phyloP scores from a whole-genome alignment of 2,329 filamentous ascomycete genomes.

The Saccharata proteae region DNA sequence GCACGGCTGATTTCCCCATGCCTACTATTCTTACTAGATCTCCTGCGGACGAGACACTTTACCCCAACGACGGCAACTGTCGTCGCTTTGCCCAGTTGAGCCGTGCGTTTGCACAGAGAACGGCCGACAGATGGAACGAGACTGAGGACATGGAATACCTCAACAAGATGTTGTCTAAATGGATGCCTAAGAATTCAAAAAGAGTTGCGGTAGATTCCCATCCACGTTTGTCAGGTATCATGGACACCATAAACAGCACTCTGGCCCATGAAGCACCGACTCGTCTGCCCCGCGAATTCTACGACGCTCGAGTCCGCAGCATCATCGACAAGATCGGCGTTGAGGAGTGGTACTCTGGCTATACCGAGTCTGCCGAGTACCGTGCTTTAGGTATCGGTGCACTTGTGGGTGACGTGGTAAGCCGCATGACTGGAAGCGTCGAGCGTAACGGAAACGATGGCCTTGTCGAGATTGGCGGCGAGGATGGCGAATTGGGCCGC shows the following conservation, averaged over 20 bases:
- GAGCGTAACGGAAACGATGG: constrained; percentile 24
- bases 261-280: constrained; percentile 73
- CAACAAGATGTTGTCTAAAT: constrained; percentile 64
- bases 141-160: constrained; percentile 75
- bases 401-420: constrained; percentile 70
- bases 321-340: constrained; percentile 64
- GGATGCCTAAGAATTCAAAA: constrained; percentile 61
- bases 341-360: constrained; percentile 90
- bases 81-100: constrained; percentile 35
- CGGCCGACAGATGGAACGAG: constrained; percentile 37
- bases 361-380: constrained; percentile 74
- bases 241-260: constrained; percentile 88
- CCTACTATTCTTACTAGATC: constrained; percentile 34
- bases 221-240: constrained; percentile 75
- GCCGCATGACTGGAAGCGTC: constrained; percentile 30
- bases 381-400: constrained; percentile 78
- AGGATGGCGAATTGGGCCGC: constrained; percentile 21
- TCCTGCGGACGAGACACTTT: constrained; percentile 37
- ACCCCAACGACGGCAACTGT: constrained; percentile 38
- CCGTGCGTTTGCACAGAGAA: constrained; percentile 34
- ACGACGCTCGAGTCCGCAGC: constrained; percentile 57
- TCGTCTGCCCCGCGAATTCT: constrained; percentile 72
- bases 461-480: constrained; percentile 27
- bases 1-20: constrained; percentile 29
- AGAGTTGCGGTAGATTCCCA: constrained; percentile 71